Conservation (phyloP, 805 yeast species). For the Yarrowia keelungensis region DNA sequence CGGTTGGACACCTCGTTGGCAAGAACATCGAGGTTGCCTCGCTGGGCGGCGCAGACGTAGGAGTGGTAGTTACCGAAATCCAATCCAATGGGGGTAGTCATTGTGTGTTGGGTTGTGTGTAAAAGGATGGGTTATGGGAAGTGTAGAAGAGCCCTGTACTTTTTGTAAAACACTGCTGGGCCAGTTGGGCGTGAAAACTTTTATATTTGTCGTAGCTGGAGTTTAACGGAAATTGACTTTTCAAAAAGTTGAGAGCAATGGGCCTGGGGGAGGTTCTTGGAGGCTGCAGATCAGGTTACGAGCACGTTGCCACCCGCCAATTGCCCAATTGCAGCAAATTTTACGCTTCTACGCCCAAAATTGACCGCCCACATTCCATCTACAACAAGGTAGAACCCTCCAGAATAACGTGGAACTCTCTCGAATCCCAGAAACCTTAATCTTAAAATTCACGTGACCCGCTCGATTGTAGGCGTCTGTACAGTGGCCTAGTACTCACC, state of each 20-base stretch:
- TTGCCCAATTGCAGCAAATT: neutral
- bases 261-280: no score
- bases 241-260: slow-evolving; percentile 36
- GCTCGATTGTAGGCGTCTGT: neutral
- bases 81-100: slow-evolving; percentile 96
- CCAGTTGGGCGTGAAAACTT: slow-evolving; percentile 32
- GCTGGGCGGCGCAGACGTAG: slow-evolving; percentile 91
- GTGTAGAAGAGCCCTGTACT: neutral
- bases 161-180: neutral
- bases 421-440: slow-evolving; percentile 15
- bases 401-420: slow-evolving; percentile 38
- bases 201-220: slow-evolving; percentile 23
- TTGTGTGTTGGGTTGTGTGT: slow-evolving; percentile 47
- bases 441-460: slow-evolving; percentile 16
- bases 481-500: no score
- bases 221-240: slow-evolving; percentile 9
- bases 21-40: slow-evolving; percentile 97
- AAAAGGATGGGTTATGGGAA: slow-evolving; percentile 10
- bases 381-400: slow-evolving; percentile 29
- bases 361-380: neutral
- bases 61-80: slow-evolving; percentile 96
- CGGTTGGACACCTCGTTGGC: slow-evolving; percentile 99
- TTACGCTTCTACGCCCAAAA: neutral
- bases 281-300: neutral
- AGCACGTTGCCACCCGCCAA: neutral